Conservation (phyloP, 23 red algal species). For the Gracilaria gracilis region DNA sequence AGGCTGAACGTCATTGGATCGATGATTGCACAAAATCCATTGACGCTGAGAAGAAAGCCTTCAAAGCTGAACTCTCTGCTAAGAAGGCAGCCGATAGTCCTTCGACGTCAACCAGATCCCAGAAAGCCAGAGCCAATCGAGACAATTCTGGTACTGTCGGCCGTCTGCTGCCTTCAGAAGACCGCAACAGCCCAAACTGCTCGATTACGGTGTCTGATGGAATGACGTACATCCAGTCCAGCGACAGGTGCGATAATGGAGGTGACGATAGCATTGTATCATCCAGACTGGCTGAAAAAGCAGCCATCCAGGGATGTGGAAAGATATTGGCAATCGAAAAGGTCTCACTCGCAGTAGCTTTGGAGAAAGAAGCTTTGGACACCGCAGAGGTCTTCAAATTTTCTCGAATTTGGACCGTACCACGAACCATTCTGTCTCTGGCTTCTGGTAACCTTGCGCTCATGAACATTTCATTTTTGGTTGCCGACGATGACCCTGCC, state of each 20-base stretch:
- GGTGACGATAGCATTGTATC: slow-evolving; percentile 9
- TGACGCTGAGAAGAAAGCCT: background rate
- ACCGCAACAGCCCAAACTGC: background rate
- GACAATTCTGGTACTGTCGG: background rate
- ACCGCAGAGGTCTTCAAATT: background rate
- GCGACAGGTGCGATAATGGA: background rate
- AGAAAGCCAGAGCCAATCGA: background rate
- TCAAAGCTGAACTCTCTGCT: background rate
- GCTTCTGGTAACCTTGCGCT: slow-evolving; percentile 21
- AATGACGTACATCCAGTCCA: background rate
- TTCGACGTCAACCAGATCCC: background rate
- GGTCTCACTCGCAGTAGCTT: background rate
- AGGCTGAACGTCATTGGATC: background rate
- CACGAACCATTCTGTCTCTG: slow-evolving; percentile 27
- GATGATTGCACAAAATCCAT: background rate
- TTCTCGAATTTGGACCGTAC: slow-evolving; percentile 32
- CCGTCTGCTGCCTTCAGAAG: background rate
- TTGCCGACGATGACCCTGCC: slow-evolving; percentile 48
- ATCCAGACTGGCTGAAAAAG: background rate
- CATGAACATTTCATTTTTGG: slow-evolving; percentile 23
- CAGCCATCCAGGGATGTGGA: background rate
- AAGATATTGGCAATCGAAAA: background rate
- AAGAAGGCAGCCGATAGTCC: background rate
- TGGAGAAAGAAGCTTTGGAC: background rate
- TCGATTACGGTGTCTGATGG: slow-evolving; percentile 17